phyloP scores from a whole-genome alignment of 441 rosid genomes.

The Brassica hybrid region DNA sequence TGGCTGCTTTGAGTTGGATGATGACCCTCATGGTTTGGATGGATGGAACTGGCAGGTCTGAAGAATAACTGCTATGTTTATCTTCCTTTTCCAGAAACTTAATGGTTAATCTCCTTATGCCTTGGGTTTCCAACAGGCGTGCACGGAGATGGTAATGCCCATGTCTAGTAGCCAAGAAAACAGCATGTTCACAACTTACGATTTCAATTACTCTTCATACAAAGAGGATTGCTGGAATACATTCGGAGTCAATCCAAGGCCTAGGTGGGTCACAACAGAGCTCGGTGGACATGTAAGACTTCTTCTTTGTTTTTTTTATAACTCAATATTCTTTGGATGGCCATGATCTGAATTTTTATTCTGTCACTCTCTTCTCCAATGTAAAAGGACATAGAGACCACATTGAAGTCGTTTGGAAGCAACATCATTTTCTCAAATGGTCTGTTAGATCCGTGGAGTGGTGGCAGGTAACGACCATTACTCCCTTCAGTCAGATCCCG shows the following conservation, averaged over 20 bases:
- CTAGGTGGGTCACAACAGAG: constrained; percentile 78
- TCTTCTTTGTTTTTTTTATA: neutral
- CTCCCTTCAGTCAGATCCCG: constrained; percentile 8
- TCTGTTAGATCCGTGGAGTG: constrained; percentile 93
- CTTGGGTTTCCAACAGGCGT: constrained; percentile 56
- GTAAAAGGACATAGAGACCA: constrained; percentile 67
- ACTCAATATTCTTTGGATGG: constrained; percentile 12
- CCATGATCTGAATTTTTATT: constrained; percentile 22
- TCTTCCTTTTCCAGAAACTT: constrained; percentile 10
- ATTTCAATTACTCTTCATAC: constrained; percentile 64
- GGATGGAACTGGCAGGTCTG: constrained; percentile 95
- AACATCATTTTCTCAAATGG: constrained; percentile 94
- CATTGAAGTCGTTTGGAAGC: constrained; percentile 71
- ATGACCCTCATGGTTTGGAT: constrained; percentile 90
- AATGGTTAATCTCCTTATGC: neutral
- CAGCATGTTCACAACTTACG: constrained; percentile 72
- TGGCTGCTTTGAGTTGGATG: constrained; percentile 80
- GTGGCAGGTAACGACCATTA: constrained; percentile 63
- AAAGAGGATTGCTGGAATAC: constrained; percentile 65
- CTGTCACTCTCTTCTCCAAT: constrained; percentile 15
- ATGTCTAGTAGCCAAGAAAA: constrained; percentile 63
- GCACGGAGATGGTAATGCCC: constrained; percentile 97
- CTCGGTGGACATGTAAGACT: constrained; percentile 85
- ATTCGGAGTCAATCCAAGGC: constrained; percentile 70
- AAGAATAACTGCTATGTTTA: constrained; percentile 5